phyloP scores from a whole-genome alignment of 306 rosid genomes.

The Adenanthera pavonina region DNA sequence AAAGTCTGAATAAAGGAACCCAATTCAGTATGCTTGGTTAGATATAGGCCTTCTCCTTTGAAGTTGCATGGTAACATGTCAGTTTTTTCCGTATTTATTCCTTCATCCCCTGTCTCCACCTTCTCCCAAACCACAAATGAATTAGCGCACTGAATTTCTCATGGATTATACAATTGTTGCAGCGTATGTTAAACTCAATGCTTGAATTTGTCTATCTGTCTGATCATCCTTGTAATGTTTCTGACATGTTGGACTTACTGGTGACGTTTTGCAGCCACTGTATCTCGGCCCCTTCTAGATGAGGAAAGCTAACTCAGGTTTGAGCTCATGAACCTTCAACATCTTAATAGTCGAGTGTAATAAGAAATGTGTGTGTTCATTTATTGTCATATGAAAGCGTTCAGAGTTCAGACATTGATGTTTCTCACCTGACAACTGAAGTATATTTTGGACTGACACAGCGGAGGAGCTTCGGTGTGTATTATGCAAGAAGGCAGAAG shows the following conservation, averaged over 20 bases:
- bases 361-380: neutral
- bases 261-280: conserved; percentile 51
- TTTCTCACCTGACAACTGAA: neutral
- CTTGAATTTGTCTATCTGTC: conserved; percentile 3
- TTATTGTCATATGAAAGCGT: neutral
- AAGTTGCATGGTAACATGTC: neutral
- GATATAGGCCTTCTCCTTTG: neutral
- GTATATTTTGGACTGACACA: neutral
- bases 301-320: conserved; percentile 53
- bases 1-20: neutral
- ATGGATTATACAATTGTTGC: neutral
- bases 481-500: neutral
- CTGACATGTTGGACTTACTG: conserved; percentile 19
- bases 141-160: neutral
- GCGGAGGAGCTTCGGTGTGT: neutral
- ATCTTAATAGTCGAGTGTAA: conserved; percentile 29
- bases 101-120: neutral
- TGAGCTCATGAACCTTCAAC: conserved; percentile 32
- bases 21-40: neutral
- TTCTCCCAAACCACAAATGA: neutral
- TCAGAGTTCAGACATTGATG: neutral
- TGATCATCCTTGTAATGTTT: conserved; percentile 16
- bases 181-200: neutral
- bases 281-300: conserved; percentile 61
- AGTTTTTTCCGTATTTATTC: neutral